Evolutionary conservation across 306 rosid species (phyloP), one percentile per base, ranked within the genome.

Genomic region (Adenanthera pavonina): DNA sequence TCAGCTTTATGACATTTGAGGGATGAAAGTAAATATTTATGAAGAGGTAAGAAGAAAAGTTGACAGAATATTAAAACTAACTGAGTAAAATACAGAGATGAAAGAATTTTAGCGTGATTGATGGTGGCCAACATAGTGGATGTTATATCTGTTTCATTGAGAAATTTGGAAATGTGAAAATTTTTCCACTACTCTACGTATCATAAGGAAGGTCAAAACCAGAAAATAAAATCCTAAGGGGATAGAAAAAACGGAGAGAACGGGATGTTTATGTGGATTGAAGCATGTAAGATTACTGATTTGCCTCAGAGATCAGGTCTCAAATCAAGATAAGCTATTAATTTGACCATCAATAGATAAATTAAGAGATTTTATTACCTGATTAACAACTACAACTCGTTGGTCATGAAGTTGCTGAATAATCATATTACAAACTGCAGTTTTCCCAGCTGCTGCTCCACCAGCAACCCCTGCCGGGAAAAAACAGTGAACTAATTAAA

Each of bases 331-430:
- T 16, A 84, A 56, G 35, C 56, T 78, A 75, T 74, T 57, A 47
- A 78, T 41, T 75, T 16, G 57, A 51, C 19, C 0, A 46, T 33
- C 46, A 77, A 38, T 43, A 44, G 36, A 60, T 72, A 49, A 36
- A 41, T 30, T 66, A 48, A 59, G 64, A 78, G 62, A 74, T 70
- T n/a, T 57, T 7, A 14, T 69, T 65, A 96, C 99, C 97, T 96
- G 99, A 86, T 89, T 94, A 74, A 96, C 98, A 83, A 94, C 97
- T 81, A 96, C 97, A 47, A 93, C 97, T 19, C 99, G 90, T 80
- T 96, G 99, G 78, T 96, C 98, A 87, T 94, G 99, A 86, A 96
- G 99, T 82, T 96, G 99, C 81, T 96, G 99, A 87, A 96, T 88
- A 84, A 96, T 96, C 98, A 93, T 86, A 88, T 96, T 94, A 86